These are phyloP conservation scores for Fusarium cicatricum DNA, from an alignment of 2,329 filamentous ascomycete genomes.

Conservation along the genomic window DNA sequence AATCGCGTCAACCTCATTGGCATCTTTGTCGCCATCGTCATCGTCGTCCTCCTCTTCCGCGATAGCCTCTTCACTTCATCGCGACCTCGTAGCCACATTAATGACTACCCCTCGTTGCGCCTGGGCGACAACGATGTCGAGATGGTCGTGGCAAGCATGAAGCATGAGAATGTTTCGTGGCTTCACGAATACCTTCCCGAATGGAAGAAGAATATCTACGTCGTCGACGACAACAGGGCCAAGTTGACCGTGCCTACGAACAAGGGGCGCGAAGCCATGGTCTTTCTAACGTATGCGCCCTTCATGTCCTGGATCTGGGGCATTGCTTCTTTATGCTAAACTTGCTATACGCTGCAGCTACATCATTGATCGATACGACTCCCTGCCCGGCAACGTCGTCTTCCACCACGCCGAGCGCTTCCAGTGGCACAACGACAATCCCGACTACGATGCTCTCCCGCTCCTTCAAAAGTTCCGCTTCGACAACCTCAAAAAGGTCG, in stretches of 20 bases:
- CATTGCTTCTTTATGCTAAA: constrained; percentile 12
- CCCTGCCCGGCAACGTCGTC: constrained; percentile 53
- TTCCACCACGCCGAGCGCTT: constrained; percentile 60
- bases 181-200: constrained; percentile 51
- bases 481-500: constrained; percentile 59
- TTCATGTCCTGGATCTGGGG: background rate
- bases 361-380: constrained; percentile 59
- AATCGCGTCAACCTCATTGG: constrained; percentile 41
- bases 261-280: constrained; percentile 63
- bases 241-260: constrained; percentile 58
- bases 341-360: constrained; percentile 43
- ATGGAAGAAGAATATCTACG: constrained; percentile 63
- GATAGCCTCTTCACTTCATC: constrained; percentile 33
- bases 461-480: constrained; percentile 58
- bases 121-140: constrained; percentile 44
- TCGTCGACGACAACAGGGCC: constrained; percentile 59
- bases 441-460: constrained; percentile 62
- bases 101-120: constrained; percentile 22
- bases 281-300: constrained; percentile 55
- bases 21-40: constrained; percentile 35
- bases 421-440: constrained; percentile 63
- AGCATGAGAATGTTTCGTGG: constrained; percentile 50
- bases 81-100: constrained; percentile 18
- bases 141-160: constrained; percentile 47
- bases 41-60: constrained; percentile 40